Conservation (phyloP, 768 basidiomycete species). For the Trichaptum fuscoviolaceum region DNA sequence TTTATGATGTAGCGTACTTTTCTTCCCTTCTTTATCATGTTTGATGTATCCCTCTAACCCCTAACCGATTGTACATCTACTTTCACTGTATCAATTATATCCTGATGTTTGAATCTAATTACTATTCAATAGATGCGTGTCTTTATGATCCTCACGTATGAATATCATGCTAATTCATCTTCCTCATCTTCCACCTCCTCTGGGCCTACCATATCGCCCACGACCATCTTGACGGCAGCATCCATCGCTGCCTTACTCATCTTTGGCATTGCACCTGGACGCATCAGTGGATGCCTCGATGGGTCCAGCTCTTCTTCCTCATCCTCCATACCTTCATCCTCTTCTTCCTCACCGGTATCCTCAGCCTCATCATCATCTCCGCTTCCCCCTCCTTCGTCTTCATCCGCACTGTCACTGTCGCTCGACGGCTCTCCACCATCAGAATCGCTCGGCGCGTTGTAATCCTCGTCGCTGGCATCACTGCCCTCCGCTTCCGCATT, state of each 20-base stretch:
- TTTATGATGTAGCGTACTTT: background rate
- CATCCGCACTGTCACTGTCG: constrained; percentile 9
- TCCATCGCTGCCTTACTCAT: constrained; percentile 65
- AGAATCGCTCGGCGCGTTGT: constrained; percentile 22
- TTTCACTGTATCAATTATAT: background rate
- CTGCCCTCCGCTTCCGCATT: constrained; percentile 44
- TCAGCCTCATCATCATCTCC: constrained; percentile 26
- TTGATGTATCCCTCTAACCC: background rate
- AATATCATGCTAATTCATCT: constrained; percentile 45
- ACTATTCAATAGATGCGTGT: background rate
- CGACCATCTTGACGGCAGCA: constrained; percentile 60
- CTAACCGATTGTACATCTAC: background rate
- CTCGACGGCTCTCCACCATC: constrained; percentile 9
- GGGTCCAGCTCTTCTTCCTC: constrained; percentile 46
- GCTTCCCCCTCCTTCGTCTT: constrained; percentile 12
- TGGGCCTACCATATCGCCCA: constrained; percentile 42
- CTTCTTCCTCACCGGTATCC: constrained; percentile 27
- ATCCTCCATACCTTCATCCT: constrained; percentile 31
- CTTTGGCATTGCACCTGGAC: constrained; percentile 58
- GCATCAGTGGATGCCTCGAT: constrained; percentile 55
- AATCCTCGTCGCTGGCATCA: constrained; percentile 30
- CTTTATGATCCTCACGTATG: background rate
- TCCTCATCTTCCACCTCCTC: constrained; percentile 40
- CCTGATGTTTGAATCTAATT: background rate
- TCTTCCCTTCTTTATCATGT: background rate